Evolutionary conservation across 2,329 filamentous ascomycete species (phyloP).

Genomic region (Ophiostoma sp.): DNA sequence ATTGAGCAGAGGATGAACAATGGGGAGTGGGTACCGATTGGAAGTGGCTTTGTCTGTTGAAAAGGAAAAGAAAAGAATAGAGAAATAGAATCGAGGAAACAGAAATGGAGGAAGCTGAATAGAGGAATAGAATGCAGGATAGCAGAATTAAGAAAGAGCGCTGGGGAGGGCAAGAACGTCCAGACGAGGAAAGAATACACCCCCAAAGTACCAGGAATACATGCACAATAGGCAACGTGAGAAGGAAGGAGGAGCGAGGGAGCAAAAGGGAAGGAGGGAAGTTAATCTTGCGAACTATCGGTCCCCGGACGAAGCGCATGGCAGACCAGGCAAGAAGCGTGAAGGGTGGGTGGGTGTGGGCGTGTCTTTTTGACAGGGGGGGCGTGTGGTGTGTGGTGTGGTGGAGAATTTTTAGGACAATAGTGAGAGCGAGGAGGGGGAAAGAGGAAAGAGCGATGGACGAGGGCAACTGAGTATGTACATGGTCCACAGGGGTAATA

Average conservation of each 20-base stretch:
- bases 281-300: conserved; percentile 25
- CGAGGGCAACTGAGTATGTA: neutral
- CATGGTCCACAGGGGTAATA: no score
- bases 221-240: neutral
- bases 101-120: neutral
- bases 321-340: conserved; percentile 26
- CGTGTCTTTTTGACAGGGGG: conserved; percentile 19
- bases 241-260: conserved; percentile 4
- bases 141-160: neutral
- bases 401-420: conserved; percentile 1
- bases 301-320: conserved; percentile 30
- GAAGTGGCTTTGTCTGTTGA: neutral
- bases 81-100: neutral
- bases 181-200: neutral
- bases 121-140: neutral
- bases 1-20: neutral
- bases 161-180: neutral
- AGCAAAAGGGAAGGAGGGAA: conserved; percentile 25
- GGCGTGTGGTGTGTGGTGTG: neutral
- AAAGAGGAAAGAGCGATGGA: conserved; percentile 20
- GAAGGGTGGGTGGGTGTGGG: conserved; percentile 16
- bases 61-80: neutral
- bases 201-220: neutral
- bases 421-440: neutral
- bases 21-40: neutral